A percentile compares a stretch with the other conserved stretches of the same genome.
Evolutionary conservation across 164 flowering plant genomes (phyloP).

Genomic region (Sedum album): DNA sequence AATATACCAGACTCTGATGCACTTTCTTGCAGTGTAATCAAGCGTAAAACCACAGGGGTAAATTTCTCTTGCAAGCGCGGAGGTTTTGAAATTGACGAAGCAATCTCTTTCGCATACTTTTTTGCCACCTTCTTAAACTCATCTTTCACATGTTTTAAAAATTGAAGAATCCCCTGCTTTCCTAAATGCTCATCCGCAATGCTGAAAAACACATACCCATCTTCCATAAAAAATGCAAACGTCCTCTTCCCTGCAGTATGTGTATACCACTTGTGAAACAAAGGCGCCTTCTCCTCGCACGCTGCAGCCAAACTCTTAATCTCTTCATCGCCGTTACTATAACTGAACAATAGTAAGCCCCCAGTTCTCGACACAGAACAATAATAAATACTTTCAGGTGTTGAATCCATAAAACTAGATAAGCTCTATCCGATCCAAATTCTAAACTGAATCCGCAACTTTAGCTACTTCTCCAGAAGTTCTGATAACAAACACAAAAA

Average conservation of each 20-base stretch:
- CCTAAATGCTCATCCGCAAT: conserved; percentile 52
- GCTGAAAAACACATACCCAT: conserved; percentile 52
- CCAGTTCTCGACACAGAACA: conserved; percentile 53
- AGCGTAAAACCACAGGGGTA: conserved; percentile 38
- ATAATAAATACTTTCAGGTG: conserved; percentile 40
- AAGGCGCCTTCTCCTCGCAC: conserved; percentile 56
- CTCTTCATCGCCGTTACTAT: conserved; percentile 43
- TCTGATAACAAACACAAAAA: neutral
- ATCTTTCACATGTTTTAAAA: conserved; percentile 55
- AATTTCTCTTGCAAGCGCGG: conserved; percentile 44
- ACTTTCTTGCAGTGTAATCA: conserved; percentile 56
- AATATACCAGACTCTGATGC: conserved; percentile 25
- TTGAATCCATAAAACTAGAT: conserved; percentile 52
- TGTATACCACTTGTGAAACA: conserved; percentile 60
- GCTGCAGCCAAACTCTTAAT: conserved; percentile 46
- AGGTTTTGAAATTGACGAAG: conserved; percentile 31
- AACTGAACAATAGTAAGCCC: conserved; percentile 24
- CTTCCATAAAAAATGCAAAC: conserved; percentile 65
- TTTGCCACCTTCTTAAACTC: conserved; percentile 51
- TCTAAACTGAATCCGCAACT: neutral
- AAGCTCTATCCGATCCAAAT: too few species aligned
- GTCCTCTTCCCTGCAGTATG: conserved; percentile 43
- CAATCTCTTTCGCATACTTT: conserved; percentile 34
- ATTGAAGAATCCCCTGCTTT: conserved; percentile 31
- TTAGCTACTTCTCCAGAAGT: neutral